These are phyloP conservation scores for Apiotrichum mycotoxinovorans DNA, from an alignment of 1,284 basidiomycete species.

Conservation along the genomic window DNA sequence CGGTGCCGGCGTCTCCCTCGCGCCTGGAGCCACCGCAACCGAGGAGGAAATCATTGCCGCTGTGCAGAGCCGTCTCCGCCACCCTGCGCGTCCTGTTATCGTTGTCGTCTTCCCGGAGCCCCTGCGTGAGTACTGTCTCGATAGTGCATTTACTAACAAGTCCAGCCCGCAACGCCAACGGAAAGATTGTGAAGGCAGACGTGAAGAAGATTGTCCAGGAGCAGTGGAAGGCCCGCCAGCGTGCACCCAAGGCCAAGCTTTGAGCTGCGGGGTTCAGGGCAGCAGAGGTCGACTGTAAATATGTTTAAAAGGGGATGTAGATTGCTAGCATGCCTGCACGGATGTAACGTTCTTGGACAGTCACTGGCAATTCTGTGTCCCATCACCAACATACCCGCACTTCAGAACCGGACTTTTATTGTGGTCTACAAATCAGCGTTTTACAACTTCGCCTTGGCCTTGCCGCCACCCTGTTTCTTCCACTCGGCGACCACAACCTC, in stretches of 20 bases:
- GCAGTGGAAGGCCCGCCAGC: conserved; percentile 1
- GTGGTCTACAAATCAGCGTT: too few species aligned
- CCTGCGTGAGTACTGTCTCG: conserved; percentile 13
- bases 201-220: conserved; percentile 15
- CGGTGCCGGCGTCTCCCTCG: conserved; percentile 35
- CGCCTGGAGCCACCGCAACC: conserved; percentile 6
- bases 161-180: conserved; percentile 20
- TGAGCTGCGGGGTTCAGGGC: not conserved
- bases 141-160: not conserved
- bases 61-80: conserved; percentile 11
- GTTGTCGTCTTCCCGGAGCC: conserved; percentile 8
- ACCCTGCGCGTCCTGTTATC: conserved; percentile 16
- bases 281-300: not conserved
- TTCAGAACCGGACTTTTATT: too few species aligned
- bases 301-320: not conserved
- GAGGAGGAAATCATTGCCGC: conserved; percentile 7
- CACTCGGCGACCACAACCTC: conserved; percentile 13
- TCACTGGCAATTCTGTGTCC: too few species aligned
- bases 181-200: conserved; percentile 18
- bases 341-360: too few species aligned
- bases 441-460: conserved; percentile 7
- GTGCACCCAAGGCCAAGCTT: conserved; percentile 5
- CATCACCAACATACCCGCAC: too few species aligned
- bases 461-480: conserved; percentile 4
- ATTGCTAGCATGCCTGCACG: not conserved